phyloP scores from a whole-genome alignment of 1,284 basidiomycete species.

The Malassezia japonica region DNA sequence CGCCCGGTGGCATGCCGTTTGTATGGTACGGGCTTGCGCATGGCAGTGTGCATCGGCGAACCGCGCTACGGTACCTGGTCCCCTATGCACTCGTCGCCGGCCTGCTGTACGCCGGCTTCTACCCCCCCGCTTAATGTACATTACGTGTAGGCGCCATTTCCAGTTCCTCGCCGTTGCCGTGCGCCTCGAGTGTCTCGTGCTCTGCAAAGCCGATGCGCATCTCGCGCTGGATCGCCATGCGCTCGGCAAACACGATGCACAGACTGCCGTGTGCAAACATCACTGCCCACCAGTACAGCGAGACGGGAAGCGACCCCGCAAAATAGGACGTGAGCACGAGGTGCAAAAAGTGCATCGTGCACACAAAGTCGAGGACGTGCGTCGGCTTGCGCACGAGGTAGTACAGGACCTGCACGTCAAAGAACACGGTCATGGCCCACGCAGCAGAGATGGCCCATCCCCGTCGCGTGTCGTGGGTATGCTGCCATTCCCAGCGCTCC shows the following conservation, averaged over 20 bases:
- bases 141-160: background rate
- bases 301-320: slow-evolving; percentile 71
- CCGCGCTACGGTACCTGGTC: slow-evolving; percentile 58
- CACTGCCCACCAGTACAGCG: slow-evolving; percentile 49
- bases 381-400: slow-evolving; percentile 78
- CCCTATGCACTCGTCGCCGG: slow-evolving; percentile 65
- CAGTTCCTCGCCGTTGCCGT: background rate
- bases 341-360: slow-evolving; percentile 82
- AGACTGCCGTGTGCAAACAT: slow-evolving; percentile 62
- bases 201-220: slow-evolving; percentile 53
- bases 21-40: slow-evolving; percentile 63
- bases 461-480: slow-evolving; percentile 50
- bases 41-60: background rate
- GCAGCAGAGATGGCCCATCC: slow-evolving; percentile 10
- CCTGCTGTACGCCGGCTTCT: slow-evolving; percentile 74
- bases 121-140: slow-evolving; percentile 67
- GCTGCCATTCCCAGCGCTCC: slow-evolving; percentile 12
- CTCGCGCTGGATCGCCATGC: slow-evolving; percentile 78
- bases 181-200: slow-evolving; percentile 4
- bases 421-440: slow-evolving; percentile 10
- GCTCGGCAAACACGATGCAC: slow-evolving; percentile 74
- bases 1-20: slow-evolving; percentile 61
- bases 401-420: slow-evolving; percentile 67
- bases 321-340: slow-evolving; percentile 85
- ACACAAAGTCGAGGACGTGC: slow-evolving; percentile 82